Evolutionary conservation across 345 rosid species (phyloP).

Genomic region (Erucastrum elatum): DNA sequence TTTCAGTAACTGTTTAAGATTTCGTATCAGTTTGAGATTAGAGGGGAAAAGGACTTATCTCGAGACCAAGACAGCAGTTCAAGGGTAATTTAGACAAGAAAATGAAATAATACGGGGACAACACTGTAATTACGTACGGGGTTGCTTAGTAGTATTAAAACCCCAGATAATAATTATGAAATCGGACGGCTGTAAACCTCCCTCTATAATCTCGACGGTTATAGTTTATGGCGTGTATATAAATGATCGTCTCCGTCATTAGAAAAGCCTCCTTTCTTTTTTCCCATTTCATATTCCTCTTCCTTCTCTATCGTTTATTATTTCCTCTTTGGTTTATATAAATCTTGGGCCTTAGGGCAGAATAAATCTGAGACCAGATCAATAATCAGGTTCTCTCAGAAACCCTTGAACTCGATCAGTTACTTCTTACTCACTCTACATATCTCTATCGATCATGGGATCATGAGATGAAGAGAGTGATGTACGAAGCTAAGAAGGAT

Average conservation of each 20-base stretch:
- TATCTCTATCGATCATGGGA: constrained; percentile 15
- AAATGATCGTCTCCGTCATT: constrained; percentile 26
- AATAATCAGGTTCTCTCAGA: constrained; percentile 6
- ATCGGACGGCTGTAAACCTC: constrained; percentile 25
- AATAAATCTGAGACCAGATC: constrained; percentile 10
- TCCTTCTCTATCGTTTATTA: background rate
- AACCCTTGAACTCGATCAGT: constrained; percentile 28
- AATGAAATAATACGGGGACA: constrained; percentile 15
- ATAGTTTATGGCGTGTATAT: constrained; percentile 29
- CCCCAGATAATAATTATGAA: constrained; percentile 6
- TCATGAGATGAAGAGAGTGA: constrained; percentile 24
- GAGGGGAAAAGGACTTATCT: constrained; percentile 30
- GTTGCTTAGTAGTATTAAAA: constrained; percentile 29
- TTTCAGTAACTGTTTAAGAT: constrained; percentile 29
- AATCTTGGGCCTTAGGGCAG: constrained; percentile 23
- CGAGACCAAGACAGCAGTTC: constrained; percentile 30
- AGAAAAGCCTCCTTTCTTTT: constrained; percentile 6
- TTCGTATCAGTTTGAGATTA: background rate
- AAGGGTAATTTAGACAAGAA: constrained; percentile 32
- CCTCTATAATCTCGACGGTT: constrained; percentile 12
- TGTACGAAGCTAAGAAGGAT: background rate
- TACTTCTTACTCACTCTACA: constrained; percentile 18
- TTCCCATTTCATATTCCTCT: background rate
- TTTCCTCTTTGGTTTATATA: constrained; percentile 10
- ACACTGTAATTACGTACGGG: background rate